These are phyloP conservation scores for Lichenothelia convexa DNA, from an alignment of 495 filamentous ascomycete species.

Conservation along the genomic window DNA sequence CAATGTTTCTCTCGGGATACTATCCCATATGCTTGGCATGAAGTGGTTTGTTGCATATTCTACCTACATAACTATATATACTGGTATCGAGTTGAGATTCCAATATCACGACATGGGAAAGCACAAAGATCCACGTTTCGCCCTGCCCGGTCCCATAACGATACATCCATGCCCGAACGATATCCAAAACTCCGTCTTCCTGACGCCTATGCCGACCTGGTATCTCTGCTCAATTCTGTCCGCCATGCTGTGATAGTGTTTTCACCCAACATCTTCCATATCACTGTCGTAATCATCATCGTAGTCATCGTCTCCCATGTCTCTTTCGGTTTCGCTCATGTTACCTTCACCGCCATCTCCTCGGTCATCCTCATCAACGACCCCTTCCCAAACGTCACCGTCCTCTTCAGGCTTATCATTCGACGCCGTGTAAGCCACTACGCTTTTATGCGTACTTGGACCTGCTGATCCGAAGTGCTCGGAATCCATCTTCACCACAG, in stretches of 20 bases:
- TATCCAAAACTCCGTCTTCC: not conserved
- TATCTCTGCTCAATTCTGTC: not conserved
- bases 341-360: not conserved
- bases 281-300: slow-evolving; percentile 1
- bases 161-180: not conserved
- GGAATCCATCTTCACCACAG: not conserved
- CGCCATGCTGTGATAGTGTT: not conserved
- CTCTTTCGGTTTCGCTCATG: not conserved
- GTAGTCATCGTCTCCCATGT: not conserved
- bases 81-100: not conserved
- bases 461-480: not conserved
- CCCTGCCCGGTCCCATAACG: not conserved
- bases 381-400: slow-evolving; percentile 3
- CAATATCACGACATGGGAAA: not conserved
- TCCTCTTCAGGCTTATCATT: not conserved
- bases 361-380: not conserved
- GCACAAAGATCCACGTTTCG: not conserved
- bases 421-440: too few species aligned
- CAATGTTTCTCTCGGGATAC: too few species aligned
- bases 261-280: not conserved
- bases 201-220: too few species aligned
- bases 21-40: too few species aligned
- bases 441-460: slow-evolving; percentile 5
- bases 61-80: not conserved
- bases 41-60: too few species aligned